Evolutionary conservation across 2,329 filamentous ascomycete genomes (phyloP).

Genomic region (Reticulascus tulasneorum): DNA sequence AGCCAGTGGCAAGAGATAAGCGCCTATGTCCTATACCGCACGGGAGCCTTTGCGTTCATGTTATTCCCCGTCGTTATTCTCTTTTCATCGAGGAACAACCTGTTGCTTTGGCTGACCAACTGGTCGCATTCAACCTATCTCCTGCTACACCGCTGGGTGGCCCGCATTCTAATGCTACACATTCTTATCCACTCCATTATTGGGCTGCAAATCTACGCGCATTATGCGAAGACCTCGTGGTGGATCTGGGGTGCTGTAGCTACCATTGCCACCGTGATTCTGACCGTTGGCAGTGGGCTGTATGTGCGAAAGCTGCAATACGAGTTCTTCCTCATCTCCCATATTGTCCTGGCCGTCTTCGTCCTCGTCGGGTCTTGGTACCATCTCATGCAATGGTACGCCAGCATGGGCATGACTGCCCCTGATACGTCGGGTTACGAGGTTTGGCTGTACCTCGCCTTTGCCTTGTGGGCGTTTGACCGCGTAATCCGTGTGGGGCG

Average conservation of each 20-base stretch:
- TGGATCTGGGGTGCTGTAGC: constrained; percentile 39
- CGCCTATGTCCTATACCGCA: constrained; percentile 27
- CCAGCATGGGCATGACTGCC: constrained; percentile 32
- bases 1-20: constrained; percentile 18
- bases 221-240: constrained; percentile 22
- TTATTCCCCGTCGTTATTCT: constrained; percentile 31
- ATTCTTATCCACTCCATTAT: constrained; percentile 35
- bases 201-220: constrained; percentile 25
- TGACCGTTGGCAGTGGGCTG: constrained; percentile 24
- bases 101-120: constrained; percentile 36
- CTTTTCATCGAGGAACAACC: constrained; percentile 35
- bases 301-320: constrained; percentile 28
- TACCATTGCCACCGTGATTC: constrained; percentile 26
- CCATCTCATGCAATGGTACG: constrained; percentile 28
- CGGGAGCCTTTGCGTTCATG: constrained; percentile 28
- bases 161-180: constrained; percentile 33
- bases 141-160: constrained; percentile 41
- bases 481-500: constrained; percentile 35
- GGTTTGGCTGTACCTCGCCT: constrained; percentile 31
- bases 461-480: constrained; percentile 34
- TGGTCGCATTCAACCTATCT: constrained; percentile 40
- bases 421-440: no score
- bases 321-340: constrained; percentile 37
- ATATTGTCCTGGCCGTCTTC: constrained; percentile 34
- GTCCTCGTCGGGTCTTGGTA: constrained; percentile 35